These are phyloP conservation scores for Yarrowia deformans DNA, from an alignment of 805 yeast species.

Conservation along the genomic window DNA sequence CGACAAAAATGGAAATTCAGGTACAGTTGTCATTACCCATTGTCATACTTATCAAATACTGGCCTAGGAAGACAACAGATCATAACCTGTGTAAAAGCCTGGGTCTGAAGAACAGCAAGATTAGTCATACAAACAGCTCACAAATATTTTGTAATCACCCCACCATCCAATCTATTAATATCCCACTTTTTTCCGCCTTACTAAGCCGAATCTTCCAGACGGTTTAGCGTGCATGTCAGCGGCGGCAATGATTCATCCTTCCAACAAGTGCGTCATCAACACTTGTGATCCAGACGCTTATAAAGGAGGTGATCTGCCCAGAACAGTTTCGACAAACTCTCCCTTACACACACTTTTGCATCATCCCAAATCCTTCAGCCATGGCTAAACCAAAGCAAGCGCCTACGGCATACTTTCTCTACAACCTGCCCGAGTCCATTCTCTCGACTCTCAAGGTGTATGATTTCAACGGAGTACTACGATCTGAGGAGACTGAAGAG, in stretches of 20 bases:
- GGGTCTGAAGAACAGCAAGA: too few species aligned
- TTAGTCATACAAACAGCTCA: too few species aligned
- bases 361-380: too few species aligned
- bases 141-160: too few species aligned
- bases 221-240: conserved; percentile 9
- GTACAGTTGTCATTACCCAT: too few species aligned
- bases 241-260: conserved; percentile 38
- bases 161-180: not conserved
- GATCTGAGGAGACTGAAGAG: conserved; percentile 5
- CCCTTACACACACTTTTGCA: too few species aligned
- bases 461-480: conserved; percentile 33
- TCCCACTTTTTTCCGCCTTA: not conserved
- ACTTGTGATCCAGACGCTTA: not conserved
- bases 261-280: conserved; percentile 29
- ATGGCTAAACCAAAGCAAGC: conserved; percentile 21
- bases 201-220: not conserved
- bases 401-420: conserved; percentile 32
- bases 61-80: too few species aligned
- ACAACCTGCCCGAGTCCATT: conserved; percentile 35
- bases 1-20: too few species aligned
- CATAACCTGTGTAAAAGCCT: too few species aligned
- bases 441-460: conserved; percentile 23
- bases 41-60: too few species aligned
- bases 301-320: not conserved
- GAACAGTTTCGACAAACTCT: too few species aligned